Conservation (phyloP, 2,329 filamentous ascomycete species). For the Colletotrichum spinosum region DNA sequence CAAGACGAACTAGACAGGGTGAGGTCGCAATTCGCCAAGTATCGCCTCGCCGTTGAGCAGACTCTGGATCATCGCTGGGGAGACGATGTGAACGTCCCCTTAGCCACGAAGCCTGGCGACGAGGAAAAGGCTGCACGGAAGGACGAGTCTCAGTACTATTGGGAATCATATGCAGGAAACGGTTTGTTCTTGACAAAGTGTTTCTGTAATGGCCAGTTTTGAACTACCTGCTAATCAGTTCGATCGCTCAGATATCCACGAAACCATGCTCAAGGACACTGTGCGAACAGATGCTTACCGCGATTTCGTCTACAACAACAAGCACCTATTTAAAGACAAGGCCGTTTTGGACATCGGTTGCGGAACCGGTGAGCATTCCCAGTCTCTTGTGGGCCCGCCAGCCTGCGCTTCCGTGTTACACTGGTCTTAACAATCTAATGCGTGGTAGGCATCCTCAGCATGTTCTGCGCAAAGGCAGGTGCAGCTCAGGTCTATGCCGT, state of each 20-base stretch:
- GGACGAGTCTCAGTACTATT: slow-evolving; percentile 60
- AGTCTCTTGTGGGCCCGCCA: neutral
- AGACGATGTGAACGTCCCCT: slow-evolving; percentile 51
- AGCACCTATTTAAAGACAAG: slow-evolving; percentile 86
- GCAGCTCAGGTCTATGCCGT: slow-evolving; percentile 90
- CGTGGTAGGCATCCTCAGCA: slow-evolving; percentile 79
- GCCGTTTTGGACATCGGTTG: slow-evolving; percentile 92
- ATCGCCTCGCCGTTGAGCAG: slow-evolving; percentile 73
- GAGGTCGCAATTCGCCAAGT: slow-evolving; percentile 72
- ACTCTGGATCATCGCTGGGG: slow-evolving; percentile 75
- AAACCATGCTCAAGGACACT: slow-evolving; percentile 93
- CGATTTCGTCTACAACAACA: slow-evolving; percentile 94
- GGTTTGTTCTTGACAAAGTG: slow-evolving; percentile 55
- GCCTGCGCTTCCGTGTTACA: neutral
- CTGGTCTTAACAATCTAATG: neutral
- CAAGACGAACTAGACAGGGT: slow-evolving; percentile 71
- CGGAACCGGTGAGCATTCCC: slow-evolving; percentile 66
- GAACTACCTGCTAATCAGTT: slow-evolving; percentile 10
- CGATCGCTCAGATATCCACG: slow-evolving; percentile 78
- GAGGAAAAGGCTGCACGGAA: slow-evolving; percentile 39
- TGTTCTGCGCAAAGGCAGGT: slow-evolving; percentile 94
- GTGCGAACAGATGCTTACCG: slow-evolving; percentile 92
- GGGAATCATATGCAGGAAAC: slow-evolving; percentile 71
- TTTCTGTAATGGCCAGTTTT: neutral
- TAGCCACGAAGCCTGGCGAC: neutral